Evolutionary conservation across 2,329 filamentous ascomycete genomes (phyloP).

Genomic region (Sporothrix phasma): DNA sequence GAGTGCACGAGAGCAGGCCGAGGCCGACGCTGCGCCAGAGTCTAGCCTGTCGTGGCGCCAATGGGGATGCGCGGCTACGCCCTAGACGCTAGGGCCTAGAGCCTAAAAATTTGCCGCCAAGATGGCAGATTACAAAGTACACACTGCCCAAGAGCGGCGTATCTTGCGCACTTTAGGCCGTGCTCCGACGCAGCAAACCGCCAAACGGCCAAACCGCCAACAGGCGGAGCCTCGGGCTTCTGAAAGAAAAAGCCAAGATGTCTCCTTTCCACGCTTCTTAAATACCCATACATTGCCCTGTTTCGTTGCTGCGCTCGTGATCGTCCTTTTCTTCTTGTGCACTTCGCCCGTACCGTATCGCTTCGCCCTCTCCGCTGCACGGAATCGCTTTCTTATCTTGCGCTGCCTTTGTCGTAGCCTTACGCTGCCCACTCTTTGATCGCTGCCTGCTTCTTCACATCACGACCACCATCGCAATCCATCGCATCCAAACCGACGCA

Average conservation of each 20-base stretch:
- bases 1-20: constrained; percentile 11
- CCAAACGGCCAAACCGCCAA: neutral
- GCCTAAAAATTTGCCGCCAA: neutral
- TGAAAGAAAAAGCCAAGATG: neutral
- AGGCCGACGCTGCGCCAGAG: neutral
- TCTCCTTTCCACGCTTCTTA: neutral
- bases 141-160: neutral
- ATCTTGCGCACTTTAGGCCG: too few relatives aligned
- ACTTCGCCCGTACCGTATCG: neutral
- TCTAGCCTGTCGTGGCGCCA: too few relatives aligned
- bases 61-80: neutral
- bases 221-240: neutral
- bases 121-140: neutral
- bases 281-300: neutral
- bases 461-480: neutral
- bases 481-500: neutral
- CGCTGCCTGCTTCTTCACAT: constrained; percentile 2
- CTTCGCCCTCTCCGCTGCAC: neutral
- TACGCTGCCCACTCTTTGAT: neutral
- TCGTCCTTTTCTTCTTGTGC: neutral
- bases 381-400: neutral
- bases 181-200: neutral
- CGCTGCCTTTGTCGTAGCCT: neutral
- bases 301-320: neutral
- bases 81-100: neutral